Evolutionary conservation across 805 yeast species (phyloP), one percentile per base, ranked within the genome.

Genomic region (Lipomyces sp.): DNA sequence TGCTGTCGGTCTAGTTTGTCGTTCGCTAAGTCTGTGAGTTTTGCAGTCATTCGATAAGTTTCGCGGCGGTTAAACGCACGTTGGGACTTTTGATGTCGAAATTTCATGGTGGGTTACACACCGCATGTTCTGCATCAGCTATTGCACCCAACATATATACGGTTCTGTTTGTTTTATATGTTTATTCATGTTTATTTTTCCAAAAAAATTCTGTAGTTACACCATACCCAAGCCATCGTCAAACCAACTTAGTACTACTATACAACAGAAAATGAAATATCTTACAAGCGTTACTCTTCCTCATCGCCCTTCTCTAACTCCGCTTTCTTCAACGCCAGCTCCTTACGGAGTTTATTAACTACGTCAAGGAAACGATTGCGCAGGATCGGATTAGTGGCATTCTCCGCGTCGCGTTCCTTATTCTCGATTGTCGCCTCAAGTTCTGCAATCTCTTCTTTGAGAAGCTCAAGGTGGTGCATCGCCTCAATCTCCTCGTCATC

Each of bases 381-480:
- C 86, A 95, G 83, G 79, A 94, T 88, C 72, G 94, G 93, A 75
- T 92, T 92, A 59, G 87, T 83, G 2, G 87, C 82, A 18, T 93
- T 92, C 29, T 83, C 85, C 59, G 91, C 84, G 73, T 90, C 92
- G 57, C 82, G 82, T 75, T 86, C 86, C 74, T 94, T 93, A 73
- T 87, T 88, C 63, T 83, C 86, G 60, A 95, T 88, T 0, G 94
- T 92, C 15, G 83, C 73, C 75, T 90, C 92, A 67, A 95, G 82
- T 74, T 95, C 99, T 5, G 82, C 79, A 64, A 95, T 87, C 76
- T 93, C 98, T 77, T 94, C 98, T 67, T 85, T 86, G 64, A 95
- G 80, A 71, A 92, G 82, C 73, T 90, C 92, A 71, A 83, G 82
- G 76, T 90, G 90, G 72, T 87, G 88, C 62, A 78, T 79, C 73